phyloP scores from a whole-genome alignment of 129 eudicot genomes.

The Smallanthus sonchifolius region DNA sequence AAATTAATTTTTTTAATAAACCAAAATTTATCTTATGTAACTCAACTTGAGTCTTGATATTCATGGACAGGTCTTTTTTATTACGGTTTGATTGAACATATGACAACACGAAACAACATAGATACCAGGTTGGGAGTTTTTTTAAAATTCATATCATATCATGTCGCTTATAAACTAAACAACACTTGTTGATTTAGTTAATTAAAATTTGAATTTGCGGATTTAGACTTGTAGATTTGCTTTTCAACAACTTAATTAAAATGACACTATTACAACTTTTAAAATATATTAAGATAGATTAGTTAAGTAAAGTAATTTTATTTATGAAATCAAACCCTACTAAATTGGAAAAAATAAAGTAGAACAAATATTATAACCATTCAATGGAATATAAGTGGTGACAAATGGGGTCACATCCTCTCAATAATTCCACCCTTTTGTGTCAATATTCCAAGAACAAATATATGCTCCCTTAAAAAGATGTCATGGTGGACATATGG shows the following conservation, averaged over 20 bases:
- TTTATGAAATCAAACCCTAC: background rate
- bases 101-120: background rate
- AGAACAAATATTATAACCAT: background rate
- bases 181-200: background rate
- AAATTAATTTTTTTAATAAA: background rate
- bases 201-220: background rate
- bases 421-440: background rate
- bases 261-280: background rate
- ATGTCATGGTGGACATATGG: background rate
- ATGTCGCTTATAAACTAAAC: background rate
- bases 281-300: background rate
- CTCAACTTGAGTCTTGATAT: no score
- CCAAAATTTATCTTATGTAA: background rate
- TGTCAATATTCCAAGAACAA: background rate
- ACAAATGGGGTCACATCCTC: conserved; percentile 2
- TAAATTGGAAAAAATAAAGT: background rate
- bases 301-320: background rate
- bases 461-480: background rate
- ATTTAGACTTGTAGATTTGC: background rate
- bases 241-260: background rate
- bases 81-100: background rate
- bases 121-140: background rate
- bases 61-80: no score
- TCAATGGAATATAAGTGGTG: background rate
- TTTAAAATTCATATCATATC: background rate